Evolutionary conservation across 2,329 filamentous ascomycete species (phyloP).

Genomic region (Emergomyces orientalis): DNA sequence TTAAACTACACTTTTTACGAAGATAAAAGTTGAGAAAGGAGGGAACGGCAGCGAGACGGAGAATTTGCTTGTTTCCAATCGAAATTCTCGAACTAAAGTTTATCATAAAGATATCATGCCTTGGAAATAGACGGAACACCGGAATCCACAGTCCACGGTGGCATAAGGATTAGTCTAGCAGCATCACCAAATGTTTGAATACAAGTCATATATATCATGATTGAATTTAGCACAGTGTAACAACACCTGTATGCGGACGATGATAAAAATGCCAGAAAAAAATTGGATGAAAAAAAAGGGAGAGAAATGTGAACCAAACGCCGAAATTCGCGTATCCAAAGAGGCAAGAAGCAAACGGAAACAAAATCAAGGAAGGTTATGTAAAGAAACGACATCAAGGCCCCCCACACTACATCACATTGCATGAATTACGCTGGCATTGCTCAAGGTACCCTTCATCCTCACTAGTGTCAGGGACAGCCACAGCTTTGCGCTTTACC

Average conservation of each 20-base stretch:
- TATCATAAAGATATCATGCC: not conserved
- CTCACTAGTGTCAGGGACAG: constrained; percentile 48
- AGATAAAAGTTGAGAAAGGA: not conserved
- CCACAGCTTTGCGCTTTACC: constrained; percentile 49
- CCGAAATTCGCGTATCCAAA: not conserved
- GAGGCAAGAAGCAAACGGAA: not conserved
- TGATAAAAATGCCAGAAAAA: not conserved
- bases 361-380: not conserved
- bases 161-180: not conserved
- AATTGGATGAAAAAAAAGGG: not conserved
- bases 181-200: not conserved
- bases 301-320: not conserved
- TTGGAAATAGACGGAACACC: not conserved
- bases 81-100: not conserved
- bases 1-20: not conserved
- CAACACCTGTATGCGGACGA: not conserved
- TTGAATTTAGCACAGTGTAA: not conserved
- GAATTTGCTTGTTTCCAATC: not conserved
- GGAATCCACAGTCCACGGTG: not conserved
- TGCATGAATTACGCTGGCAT: constrained; percentile 41
- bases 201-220: not conserved
- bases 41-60: not conserved
- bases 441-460: constrained; percentile 70
- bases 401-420: constrained; percentile 37
- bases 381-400: not conserved